Percentiles rank a stretch among this genome's conserved stretches.
These are phyloP conservation scores for Sclerotinia minor DNA, from an alignment of 2,329 filamentous ascomycete species.

Conservation along the genomic window DNA sequence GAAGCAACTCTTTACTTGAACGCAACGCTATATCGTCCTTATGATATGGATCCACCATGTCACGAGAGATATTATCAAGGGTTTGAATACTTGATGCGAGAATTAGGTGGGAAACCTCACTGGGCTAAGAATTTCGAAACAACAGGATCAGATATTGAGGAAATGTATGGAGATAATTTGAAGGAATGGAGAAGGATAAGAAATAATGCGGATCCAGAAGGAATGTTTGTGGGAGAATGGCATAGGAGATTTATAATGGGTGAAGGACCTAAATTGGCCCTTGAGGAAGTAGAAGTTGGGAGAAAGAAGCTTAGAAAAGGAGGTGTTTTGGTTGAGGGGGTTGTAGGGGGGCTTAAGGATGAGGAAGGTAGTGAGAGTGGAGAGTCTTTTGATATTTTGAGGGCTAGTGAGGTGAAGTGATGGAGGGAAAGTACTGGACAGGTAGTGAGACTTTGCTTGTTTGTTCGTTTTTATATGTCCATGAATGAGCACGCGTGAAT, in stretches of 20 bases:
- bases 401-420: constrained; percentile 30
- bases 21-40: constrained; percentile 84
- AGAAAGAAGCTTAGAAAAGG: constrained; percentile 34
- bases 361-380: constrained; percentile 31
- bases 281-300: constrained; percentile 39
- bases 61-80: constrained; percentile 78
- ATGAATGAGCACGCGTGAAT: too few species aligned
- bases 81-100: constrained; percentile 88
- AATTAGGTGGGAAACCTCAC: constrained; percentile 78
- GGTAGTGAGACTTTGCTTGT: neutral
- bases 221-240: constrained; percentile 91
- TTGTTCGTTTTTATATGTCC: neutral
- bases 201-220: constrained; percentile 71
- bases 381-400: constrained; percentile 39
- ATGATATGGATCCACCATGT: constrained; percentile 75
- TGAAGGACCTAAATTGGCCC: constrained; percentile 32
- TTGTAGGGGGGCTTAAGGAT: constrained; percentile 24
- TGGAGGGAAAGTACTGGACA: neutral
- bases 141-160: constrained; percentile 59
- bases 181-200: constrained; percentile 67
- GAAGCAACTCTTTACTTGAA: constrained; percentile 85
- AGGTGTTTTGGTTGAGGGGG: constrained; percentile 34
- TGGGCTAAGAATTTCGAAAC: constrained; percentile 90
- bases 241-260: constrained; percentile 68
- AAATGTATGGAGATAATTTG: constrained; percentile 69